phyloP scores from a whole-genome alignment of 768 basidiomycete genomes.

The Stropharia rugosoannulata region DNA sequence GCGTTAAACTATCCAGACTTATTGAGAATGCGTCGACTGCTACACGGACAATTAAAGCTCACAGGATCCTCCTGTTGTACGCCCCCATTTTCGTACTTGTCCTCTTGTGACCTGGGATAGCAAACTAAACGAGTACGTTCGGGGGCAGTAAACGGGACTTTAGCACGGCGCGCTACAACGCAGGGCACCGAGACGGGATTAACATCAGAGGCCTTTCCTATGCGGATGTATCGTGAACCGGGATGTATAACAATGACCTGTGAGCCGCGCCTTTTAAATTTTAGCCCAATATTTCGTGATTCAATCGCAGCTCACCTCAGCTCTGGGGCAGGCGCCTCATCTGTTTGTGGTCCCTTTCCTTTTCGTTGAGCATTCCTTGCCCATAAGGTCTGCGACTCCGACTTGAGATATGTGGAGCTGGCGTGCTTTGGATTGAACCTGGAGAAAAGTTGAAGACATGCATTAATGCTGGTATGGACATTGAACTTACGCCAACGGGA shows the following conservation, averaged over 20 bases:
- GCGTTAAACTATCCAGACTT: constrained; percentile 57
- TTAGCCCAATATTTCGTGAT: constrained; percentile 17
- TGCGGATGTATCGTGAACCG: constrained; percentile 70
- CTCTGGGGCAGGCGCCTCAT: constrained; percentile 35
- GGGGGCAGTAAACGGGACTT: constrained; percentile 39
- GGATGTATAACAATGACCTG: constrained; percentile 80
- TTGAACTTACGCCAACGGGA: constrained; percentile 66
- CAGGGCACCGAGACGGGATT: constrained; percentile 66
- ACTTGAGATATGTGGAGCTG: constrained; percentile 75
- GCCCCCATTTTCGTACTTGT: constrained; percentile 4
- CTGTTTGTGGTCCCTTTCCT: constrained; percentile 43
- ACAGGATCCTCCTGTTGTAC: constrained; percentile 55
- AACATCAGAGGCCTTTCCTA: constrained; percentile 78
- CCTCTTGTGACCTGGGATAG: constrained; percentile 46
- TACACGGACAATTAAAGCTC: constrained; percentile 17
- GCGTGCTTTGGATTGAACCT: constrained; percentile 83
- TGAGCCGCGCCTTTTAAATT: constrained; percentile 61
- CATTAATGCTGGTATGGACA: not conserved
- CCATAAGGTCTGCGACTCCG: constrained; percentile 75
- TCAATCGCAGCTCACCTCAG: constrained; percentile 39
- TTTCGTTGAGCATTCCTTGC: constrained; percentile 60
- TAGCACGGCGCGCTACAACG: constrained; percentile 70
- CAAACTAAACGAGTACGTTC: constrained; percentile 50
- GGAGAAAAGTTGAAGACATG: constrained; percentile 4
- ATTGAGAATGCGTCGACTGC: not conserved